Percentiles rank a stretch among this genome's conserved stretches.
Conservation (phyloP, 345 rosid species). For the Brassica carinata region DNA sequence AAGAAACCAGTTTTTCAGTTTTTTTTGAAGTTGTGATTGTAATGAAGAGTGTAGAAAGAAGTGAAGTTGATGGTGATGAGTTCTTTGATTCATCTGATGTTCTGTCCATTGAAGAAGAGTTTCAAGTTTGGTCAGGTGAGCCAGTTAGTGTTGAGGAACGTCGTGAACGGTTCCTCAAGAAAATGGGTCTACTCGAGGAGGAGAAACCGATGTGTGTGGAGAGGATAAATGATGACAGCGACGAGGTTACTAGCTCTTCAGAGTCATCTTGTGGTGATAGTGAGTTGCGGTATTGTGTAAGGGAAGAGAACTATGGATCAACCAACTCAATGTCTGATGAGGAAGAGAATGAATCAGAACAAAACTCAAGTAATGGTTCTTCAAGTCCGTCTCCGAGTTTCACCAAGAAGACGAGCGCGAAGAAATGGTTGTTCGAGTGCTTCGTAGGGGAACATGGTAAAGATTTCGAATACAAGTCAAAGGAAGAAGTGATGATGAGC, state of each 20-base stretch:
- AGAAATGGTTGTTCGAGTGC: slow-evolving; percentile 60
- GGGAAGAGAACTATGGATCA: slow-evolving; percentile 48
- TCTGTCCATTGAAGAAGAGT: slow-evolving; percentile 42
- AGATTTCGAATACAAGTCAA: slow-evolving; percentile 13
- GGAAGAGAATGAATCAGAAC: slow-evolving; percentile 26
- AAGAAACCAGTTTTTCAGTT: slow-evolving; percentile 36
- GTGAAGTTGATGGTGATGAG: slow-evolving; percentile 56
- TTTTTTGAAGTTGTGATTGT: slow-evolving; percentile 40
- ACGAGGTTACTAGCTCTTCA: slow-evolving; percentile 51
- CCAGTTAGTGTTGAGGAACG: slow-evolving; percentile 72
- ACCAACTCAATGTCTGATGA: slow-evolving; percentile 55
- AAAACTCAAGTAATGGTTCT: slow-evolving; percentile 3
- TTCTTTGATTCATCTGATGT: slow-evolving; percentile 71
- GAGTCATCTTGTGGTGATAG: slow-evolving; percentile 36
- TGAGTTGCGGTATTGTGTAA: slow-evolving; percentile 39
- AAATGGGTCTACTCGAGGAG: slow-evolving; percentile 53
- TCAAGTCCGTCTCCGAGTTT: slow-evolving; percentile 20
- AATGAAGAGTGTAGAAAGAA: slow-evolving; percentile 56
- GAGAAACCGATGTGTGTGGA: slow-evolving; percentile 25
- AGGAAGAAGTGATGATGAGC: slow-evolving; percentile 22
- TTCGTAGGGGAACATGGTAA: slow-evolving; percentile 28
- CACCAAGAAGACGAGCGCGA: slow-evolving; percentile 36
- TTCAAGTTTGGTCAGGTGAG: slow-evolving; percentile 61
- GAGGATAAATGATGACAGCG: slow-evolving; percentile 52
- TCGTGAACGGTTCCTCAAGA: slow-evolving; percentile 51